Percentiles rank a stretch among this genome's conserved stretches.
Evolutionary conservation across 129 eudicot species (phyloP).

Genomic region (Chrysanthemum seticuspe): DNA sequence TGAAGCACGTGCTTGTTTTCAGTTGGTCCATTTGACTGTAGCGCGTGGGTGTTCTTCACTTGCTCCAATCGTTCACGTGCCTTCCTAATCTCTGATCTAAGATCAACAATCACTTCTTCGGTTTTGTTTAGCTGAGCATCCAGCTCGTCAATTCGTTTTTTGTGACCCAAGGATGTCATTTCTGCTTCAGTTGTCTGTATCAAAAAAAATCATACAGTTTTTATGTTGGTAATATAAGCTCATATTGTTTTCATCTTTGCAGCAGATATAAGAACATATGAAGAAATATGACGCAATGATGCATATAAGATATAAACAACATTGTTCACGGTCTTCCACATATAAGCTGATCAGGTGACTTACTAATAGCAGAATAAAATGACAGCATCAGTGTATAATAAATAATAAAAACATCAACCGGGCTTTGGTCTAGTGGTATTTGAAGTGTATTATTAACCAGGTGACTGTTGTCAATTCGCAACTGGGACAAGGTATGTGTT

Average conservation of each 20-base stretch:
- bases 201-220: background rate
- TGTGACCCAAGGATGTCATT: conserved; percentile 35
- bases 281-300: background rate
- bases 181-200: conserved; percentile 57
- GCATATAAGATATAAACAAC: background rate
- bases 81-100: conserved; percentile 55
- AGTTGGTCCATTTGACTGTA: conserved; percentile 16
- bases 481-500: too few species aligned
- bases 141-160: conserved; percentile 57
- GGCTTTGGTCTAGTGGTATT: too few species aligned
- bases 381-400: too few species aligned
- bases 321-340: background rate
- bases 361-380: too few species aligned
- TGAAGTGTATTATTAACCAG: too few species aligned
- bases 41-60: conserved; percentile 31
- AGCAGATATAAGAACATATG: conserved; percentile 1
- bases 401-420: too few species aligned
- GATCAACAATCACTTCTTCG: conserved; percentile 62
- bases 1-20: conserved; percentile 8
- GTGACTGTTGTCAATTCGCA: too few species aligned
- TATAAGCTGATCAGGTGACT: background rate
- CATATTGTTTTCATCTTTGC: conserved; percentile 15
- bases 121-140: conserved; percentile 75
- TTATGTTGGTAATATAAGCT: conserved; percentile 7
- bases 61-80: conserved; percentile 47